These are phyloP conservation scores for Carex littledalei DNA, from an alignment of 176 grass and related monocot genomes.

Conservation along the genomic window DNA sequence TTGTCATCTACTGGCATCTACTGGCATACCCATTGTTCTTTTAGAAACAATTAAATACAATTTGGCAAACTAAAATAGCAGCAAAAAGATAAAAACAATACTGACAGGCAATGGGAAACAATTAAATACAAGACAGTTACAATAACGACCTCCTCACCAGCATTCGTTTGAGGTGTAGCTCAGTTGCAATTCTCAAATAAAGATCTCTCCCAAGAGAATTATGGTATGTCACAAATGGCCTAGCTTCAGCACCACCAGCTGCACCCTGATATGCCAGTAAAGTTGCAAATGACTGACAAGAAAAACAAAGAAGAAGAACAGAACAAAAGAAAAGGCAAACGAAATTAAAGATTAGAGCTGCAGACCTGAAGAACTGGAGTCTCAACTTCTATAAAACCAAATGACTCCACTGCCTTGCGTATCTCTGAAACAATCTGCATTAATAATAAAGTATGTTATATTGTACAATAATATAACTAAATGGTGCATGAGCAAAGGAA, in stretches of 20 bases:
- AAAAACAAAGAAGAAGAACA: constrained; percentile 10
- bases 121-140: constrained; percentile 5
- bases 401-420: constrained; percentile 92
- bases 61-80: neutral
- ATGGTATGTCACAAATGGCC: constrained; percentile 92
- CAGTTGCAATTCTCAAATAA: constrained; percentile 96
- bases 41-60: too few species aligned
- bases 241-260: constrained; percentile 95
- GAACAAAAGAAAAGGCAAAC: constrained; percentile 19
- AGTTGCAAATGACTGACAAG: constrained; percentile 2
- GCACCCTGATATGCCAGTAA: constrained; percentile 54
- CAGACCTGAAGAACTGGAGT: constrained; percentile 96
- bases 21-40: too few species aligned
- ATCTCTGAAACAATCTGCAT: constrained; percentile 86
- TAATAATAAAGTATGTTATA: constrained; percentile 13
- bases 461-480: neutral
- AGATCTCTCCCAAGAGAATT: constrained; percentile 99
- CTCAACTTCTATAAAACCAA: constrained; percentile 98
- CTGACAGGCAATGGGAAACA: neutral
- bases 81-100: neutral
- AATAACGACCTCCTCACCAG: constrained; percentile 54
- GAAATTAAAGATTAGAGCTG: neutral
- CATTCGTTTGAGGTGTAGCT: constrained; percentile 96
- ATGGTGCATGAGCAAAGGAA: constrained; percentile 14
- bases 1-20: too few species aligned